Evolutionary conservation across 805 yeast genomes (phyloP).

Genomic region (Grigorovia yakushimaensis): DNA sequence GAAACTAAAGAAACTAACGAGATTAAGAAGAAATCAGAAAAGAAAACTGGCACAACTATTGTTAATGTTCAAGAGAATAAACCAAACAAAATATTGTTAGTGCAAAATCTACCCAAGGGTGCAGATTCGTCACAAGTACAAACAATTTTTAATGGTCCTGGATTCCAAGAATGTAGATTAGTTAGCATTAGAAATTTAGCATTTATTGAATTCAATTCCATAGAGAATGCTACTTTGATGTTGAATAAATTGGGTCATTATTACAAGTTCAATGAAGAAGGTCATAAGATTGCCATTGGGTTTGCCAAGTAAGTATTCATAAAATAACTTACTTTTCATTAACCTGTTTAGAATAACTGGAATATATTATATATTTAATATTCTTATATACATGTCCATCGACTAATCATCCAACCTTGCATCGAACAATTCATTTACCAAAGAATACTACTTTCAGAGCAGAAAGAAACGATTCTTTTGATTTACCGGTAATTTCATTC

Average conservation of each 20-base stretch:
- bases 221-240: constrained; percentile 35
- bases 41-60: constrained; percentile 3
- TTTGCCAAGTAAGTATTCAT: constrained; percentile 18
- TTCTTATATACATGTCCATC: neutral
- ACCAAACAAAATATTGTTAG: constrained; percentile 59
- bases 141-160: constrained; percentile 41
- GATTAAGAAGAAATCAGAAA: constrained; percentile 2
- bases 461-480: constrained; percentile 51
- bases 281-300: constrained; percentile 14
- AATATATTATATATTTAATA: neutral
- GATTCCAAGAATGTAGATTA: constrained; percentile 57
- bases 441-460: constrained; percentile 69
- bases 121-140: constrained; percentile 34
- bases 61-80: constrained; percentile 32
- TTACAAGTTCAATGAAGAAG: constrained; percentile 8
- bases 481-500: constrained; percentile 61
- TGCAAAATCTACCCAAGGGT: constrained; percentile 51
- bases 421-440: constrained; percentile 40
- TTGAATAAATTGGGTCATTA: constrained; percentile 10
- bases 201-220: constrained; percentile 66
- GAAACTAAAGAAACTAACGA: neutral
- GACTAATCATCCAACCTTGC: neutral
- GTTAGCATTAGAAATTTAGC: constrained; percentile 64
- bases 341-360: no score
- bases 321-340: neutral